These are phyloP conservation scores for Phytophthora sansomeana DNA, from an alignment of 352 stramenopile genomes.

Conservation along the genomic window DNA sequence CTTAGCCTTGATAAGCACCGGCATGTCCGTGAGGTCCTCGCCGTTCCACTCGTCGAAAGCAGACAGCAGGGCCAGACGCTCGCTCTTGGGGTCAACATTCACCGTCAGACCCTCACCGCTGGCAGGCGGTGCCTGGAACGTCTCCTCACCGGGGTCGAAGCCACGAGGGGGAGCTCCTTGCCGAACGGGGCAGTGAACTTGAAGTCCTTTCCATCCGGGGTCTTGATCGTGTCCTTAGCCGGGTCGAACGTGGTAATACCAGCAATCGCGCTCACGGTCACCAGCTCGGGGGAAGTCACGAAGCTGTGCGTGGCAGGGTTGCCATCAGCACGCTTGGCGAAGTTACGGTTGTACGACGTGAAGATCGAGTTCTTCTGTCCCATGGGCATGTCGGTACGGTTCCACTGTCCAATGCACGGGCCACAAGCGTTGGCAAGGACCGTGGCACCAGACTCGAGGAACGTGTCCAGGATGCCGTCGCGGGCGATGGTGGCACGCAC, in stretches of 20 bases:
- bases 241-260: slow-evolving; percentile 93
- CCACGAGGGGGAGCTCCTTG: slow-evolving; percentile 91
- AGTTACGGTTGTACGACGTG: slow-evolving; percentile 96
- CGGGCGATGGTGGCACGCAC: slow-evolving; percentile 92
- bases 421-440: slow-evolving; percentile 94
- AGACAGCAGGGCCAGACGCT: slow-evolving; percentile 89
- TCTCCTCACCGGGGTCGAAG: slow-evolving; percentile 93
- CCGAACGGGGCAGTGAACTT: slow-evolving; percentile 92
- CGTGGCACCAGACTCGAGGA: slow-evolving; percentile 88
- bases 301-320: slow-evolving; percentile 95
- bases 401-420: slow-evolving; percentile 96
- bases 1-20: slow-evolving; percentile 95
- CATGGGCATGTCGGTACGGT: slow-evolving; percentile 88
- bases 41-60: slow-evolving; percentile 92
- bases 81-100: slow-evolving; percentile 83
- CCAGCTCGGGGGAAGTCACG: slow-evolving; percentile 93
- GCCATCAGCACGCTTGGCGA: slow-evolving; percentile 94
- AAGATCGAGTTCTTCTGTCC: slow-evolving; percentile 95
- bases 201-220: slow-evolving; percentile 87
- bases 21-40: slow-evolving; percentile 88
- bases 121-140: slow-evolving; percentile 89
- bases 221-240: slow-evolving; percentile 90
- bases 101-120: slow-evolving; percentile 75
- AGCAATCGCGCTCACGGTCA: slow-evolving; percentile 91
- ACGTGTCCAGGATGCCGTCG: slow-evolving; percentile 92